phyloP scores from a whole-genome alignment of 2,329 filamentous ascomycete genomes.

The Mollisia scopiformis region DNA sequence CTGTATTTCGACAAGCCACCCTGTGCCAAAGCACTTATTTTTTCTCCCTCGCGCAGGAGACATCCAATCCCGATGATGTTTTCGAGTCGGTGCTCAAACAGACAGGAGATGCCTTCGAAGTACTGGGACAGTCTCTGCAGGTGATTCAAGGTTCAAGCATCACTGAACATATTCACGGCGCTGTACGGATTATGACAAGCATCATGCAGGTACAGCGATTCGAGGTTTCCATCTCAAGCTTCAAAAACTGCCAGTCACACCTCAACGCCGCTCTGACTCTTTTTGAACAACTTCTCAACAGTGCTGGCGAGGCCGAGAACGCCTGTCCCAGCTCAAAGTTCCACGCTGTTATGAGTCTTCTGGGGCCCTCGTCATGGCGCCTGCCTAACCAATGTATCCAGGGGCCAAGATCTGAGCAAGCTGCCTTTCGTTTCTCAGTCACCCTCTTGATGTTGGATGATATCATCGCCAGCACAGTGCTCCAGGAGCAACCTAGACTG shows the following conservation, averaged over 20 bases:
- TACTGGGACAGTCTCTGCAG: constrained; percentile 44
- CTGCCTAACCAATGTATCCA: constrained; percentile 15
- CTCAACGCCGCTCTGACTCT: constrained; percentile 53
- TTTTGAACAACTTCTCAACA: constrained; percentile 45
- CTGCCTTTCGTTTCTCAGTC: constrained; percentile 55
- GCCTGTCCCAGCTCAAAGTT: constrained; percentile 15
- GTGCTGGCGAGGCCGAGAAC: constrained; percentile 12
- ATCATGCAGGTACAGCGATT: constrained; percentile 57
- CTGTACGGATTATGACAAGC: constrained; percentile 48
- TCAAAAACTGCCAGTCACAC: constrained; percentile 53
- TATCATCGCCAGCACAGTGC: constrained; percentile 51
- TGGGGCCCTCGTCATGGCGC: constrained; percentile 18
- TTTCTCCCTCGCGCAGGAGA: constrained; percentile 40
- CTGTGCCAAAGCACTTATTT: constrained; percentile 61
- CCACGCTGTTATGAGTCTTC: constrained; percentile 17
- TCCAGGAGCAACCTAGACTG: constrained; percentile 46
- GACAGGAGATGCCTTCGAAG: constrained; percentile 42
- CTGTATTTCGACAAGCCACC: constrained; percentile 56
- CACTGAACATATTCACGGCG: constrained; percentile 28
- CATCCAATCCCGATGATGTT: constrained; percentile 38
- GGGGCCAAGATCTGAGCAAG: constrained; percentile 47
- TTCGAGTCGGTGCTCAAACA: constrained; percentile 40
- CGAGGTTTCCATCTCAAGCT: constrained; percentile 51
- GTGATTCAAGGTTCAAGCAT: constrained; percentile 30
- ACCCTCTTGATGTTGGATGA: constrained; percentile 52